These are phyloP conservation scores for Melastoma candidum DNA, from an alignment of 441 rosid species.

Conservation along the genomic window DNA sequence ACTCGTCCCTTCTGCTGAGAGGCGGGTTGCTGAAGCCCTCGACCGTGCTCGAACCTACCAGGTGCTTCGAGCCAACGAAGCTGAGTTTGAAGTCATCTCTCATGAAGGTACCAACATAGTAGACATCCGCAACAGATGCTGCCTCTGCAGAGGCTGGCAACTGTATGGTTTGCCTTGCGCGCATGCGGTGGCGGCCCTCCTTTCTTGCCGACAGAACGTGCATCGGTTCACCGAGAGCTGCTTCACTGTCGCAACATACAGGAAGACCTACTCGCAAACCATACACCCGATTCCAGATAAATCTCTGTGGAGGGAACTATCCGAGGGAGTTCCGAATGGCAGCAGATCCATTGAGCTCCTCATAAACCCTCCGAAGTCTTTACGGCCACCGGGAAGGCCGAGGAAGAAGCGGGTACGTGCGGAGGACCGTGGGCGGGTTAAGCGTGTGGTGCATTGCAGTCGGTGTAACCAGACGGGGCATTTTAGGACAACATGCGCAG, in stretches of 20 bases:
- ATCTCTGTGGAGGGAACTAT: slow-evolving; percentile 70
- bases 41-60: slow-evolving; percentile 81
- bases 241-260: slow-evolving; percentile 86
- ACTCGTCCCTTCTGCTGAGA: slow-evolving; percentile 89
- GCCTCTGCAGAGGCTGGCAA: slow-evolving; percentile 99
- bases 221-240: slow-evolving; percentile 94
- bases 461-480: slow-evolving; percentile 97
- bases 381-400: slow-evolving; percentile 90
- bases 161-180: slow-evolving; percentile 91
- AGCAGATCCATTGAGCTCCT: slow-evolving; percentile 30
- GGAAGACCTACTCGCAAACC: slow-evolving; percentile 90
- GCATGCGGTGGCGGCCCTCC: slow-evolving; percentile 93
- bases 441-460: slow-evolving; percentile 94
- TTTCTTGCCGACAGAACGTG: slow-evolving; percentile 96
- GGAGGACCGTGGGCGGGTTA: slow-evolving; percentile 78
- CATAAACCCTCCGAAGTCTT: slow-evolving; percentile 80
- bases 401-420: slow-evolving; percentile 84
- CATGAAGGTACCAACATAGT: slow-evolving; percentile 89
- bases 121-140: slow-evolving; percentile 81
- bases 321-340: slow-evolving; percentile 53
- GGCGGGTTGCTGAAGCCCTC: slow-evolving; percentile 78
- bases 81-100: slow-evolving; percentile 91
- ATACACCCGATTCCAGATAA: slow-evolving; percentile 95
- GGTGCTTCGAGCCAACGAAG: slow-evolving; percentile 94
- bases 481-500: slow-evolving; percentile 95